phyloP scores from a whole-genome alignment of 176 grass and related monocot species.

The Avena sativa region DNA sequence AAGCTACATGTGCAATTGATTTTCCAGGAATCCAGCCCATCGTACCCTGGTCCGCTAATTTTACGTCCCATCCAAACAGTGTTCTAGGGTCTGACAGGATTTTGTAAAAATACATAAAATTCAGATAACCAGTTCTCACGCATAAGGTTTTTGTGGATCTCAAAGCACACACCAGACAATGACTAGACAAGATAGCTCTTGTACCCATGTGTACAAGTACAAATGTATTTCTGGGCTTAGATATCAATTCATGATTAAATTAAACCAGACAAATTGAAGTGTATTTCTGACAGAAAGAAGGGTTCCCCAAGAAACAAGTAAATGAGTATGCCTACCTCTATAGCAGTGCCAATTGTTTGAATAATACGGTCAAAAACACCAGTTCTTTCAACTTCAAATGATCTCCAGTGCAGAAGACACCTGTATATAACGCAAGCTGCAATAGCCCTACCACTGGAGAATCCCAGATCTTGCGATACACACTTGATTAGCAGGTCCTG shows the following conservation, averaged over 20 bases:
- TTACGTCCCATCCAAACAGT: too few species aligned
- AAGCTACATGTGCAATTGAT: too few species aligned
- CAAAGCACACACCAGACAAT: too few species aligned
- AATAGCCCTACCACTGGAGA: slow-evolving; percentile 83
- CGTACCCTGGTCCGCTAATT: too few species aligned
- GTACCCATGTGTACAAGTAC: too few species aligned
- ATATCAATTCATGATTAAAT: slow-evolving; percentile 26
- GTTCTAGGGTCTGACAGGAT: too few species aligned
- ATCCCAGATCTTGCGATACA: slow-evolving; percentile 97
- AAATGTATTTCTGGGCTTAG: background rate
- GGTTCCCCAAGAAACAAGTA: background rate
- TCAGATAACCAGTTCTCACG: too few species aligned
- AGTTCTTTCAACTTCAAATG: slow-evolving; percentile 99
- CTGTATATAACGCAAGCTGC: slow-evolving; percentile 95
- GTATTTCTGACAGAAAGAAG: background rate
- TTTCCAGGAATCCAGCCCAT: too few species aligned
- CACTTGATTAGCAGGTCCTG: slow-evolving; percentile 93
- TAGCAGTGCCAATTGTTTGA: slow-evolving; percentile 89
- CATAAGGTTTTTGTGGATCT: too few species aligned
- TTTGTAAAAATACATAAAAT: background rate
- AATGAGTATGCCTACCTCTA: slow-evolving; percentile 66
- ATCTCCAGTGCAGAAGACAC: slow-evolving; percentile 99
- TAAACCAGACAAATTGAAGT: slow-evolving; percentile 27
- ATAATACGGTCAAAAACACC: slow-evolving; percentile 94
- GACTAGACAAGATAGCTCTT: too few species aligned